Conservation (phyloP, 371 early-diverging fungal genomes). For the Batrachochytrium dendrobatidis region DNA sequence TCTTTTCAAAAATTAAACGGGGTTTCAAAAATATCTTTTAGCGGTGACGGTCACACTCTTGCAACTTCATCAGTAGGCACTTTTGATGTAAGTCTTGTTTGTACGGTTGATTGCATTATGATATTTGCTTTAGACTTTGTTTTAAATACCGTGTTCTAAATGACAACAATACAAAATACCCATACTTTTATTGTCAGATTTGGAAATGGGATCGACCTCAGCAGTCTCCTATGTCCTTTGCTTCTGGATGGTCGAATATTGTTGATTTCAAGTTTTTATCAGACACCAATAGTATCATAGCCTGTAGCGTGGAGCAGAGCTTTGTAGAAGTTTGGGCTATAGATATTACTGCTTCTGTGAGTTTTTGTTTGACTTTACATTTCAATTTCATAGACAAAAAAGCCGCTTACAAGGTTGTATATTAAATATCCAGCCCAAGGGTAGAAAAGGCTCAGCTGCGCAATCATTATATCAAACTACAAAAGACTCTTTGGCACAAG, state of each 20-base stretch:
- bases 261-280: conserved; percentile 32
- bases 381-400: no score
- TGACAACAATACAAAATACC: background rate
- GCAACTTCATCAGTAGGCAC: conserved; percentile 27
- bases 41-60: conserved; percentile 30
- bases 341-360: background rate
- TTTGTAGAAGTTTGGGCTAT: conserved; percentile 40
- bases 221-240: conserved; percentile 22
- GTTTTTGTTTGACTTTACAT: no score
- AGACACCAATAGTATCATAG: conserved; percentile 33
- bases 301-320: conserved; percentile 33
- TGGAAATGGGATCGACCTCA: conserved; percentile 39
- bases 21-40: conserved; percentile 33
- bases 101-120: background rate
- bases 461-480: no score
- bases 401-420: no score
- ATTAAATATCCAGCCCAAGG: no score
- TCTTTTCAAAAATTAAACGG: conserved; percentile 9
- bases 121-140: background rate
- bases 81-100: conserved; percentile 22
- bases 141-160: background rate
- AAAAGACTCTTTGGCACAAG: no score
- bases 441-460: no score
- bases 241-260: conserved; percentile 33
- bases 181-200: conserved; percentile 19